A percentile compares a stretch with the other conserved stretches of the same genome.
These are phyloP conservation scores for Lactarius sp. DNA, from an alignment of 768 basidiomycete species.

Conservation along the genomic window DNA sequence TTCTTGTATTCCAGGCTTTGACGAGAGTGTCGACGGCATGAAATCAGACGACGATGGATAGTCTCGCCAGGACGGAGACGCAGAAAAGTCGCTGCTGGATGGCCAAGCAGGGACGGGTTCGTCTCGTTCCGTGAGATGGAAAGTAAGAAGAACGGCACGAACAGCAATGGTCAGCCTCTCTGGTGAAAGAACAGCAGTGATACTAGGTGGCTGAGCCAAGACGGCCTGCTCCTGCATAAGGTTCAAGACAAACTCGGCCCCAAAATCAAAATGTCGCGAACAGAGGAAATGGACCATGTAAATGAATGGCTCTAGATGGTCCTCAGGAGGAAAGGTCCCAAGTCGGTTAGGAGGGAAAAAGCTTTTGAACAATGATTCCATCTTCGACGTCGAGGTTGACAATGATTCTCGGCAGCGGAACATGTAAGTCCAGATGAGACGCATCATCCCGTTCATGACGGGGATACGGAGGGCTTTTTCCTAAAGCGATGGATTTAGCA, in stretches of 20 bases:
- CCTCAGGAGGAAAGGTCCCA: slow-evolving; percentile 59
- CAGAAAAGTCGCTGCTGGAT: slow-evolving; percentile 59
- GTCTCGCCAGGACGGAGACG: slow-evolving; percentile 51
- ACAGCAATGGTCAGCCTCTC: slow-evolving; percentile 73
- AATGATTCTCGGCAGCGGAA: slow-evolving; percentile 85
- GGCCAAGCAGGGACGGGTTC: slow-evolving; percentile 73
- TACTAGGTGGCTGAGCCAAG: slow-evolving; percentile 38
- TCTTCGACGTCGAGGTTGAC: slow-evolving; percentile 72
- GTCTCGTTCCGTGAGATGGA: slow-evolving; percentile 70
- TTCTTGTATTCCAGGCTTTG: slow-evolving; percentile 64
- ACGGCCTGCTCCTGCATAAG: slow-evolving; percentile 68
- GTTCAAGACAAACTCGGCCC: slow-evolving; percentile 74
- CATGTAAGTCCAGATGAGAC: slow-evolving; percentile 92
- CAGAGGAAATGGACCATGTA: slow-evolving; percentile 80
- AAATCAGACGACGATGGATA: slow-evolving; percentile 67
- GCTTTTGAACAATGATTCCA: slow-evolving; percentile 68
- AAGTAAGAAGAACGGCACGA: slow-evolving; percentile 69
- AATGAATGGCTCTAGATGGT: slow-evolving; percentile 70
- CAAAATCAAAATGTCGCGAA: slow-evolving; percentile 79
- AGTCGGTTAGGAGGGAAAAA: slow-evolving; percentile 74
- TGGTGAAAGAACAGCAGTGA: slow-evolving; percentile 48
- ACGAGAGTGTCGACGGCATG: slow-evolving; percentile 48
- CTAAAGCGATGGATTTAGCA: slow-evolving; percentile 36
- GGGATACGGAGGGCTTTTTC: slow-evolving; percentile 68
- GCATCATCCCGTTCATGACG: slow-evolving; percentile 76